Base-by-base conservation (phyloP, 768 basidiomycete species). In the Nidularia sp. region DNA sequence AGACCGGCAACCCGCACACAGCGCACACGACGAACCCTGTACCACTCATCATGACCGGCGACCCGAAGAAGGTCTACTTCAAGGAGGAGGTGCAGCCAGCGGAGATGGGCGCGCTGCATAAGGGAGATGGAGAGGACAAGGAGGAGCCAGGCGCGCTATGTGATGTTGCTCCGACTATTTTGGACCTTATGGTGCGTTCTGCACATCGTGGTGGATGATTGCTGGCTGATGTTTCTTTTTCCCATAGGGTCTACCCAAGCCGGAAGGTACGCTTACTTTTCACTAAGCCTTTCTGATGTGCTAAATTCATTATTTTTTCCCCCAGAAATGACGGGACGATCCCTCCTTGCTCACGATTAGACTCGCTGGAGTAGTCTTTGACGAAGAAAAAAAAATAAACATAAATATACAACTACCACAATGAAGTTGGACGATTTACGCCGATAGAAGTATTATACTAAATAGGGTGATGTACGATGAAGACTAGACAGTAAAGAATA, bases 11-110 rank as follows among this genome's bases (percentile, higher is more conserved):
- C 42, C 93, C 94, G 12, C 91, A 94, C 68, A 97, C 93, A 7
- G 89, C 90, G n/a, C 90, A 93, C 63, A 91, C 89, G 36, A 91
- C 88, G 52, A 95, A 93, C 70, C 78, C 82, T 1, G 93, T 96
- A 6, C 93, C 93, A 10, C 92, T 96, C 75, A 93, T 96, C 60
- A 84, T 93, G 72, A 84, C 86, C 5, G 89, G 84, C 6, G 79
- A 80, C 54, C 70, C 73, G 5, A 73, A 83, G 58, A 77, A 71
- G 48, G 74, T 84, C 49, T 70, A 69, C 55, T 86, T 90, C 55
- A 77, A 80, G 58, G 78, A 74, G 32, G 72, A 64, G 25, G 44
- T 15, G 44, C 74, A 68, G 5, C 71, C 66, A 25, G 74, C 70
- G 18, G 67, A 70, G 9, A 75, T 80, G 36, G 74, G 68, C 15